These are phyloP conservation scores for Diaporthe vexans DNA, from an alignment of 2,329 filamentous ascomycete genomes.

Conservation along the genomic window DNA sequence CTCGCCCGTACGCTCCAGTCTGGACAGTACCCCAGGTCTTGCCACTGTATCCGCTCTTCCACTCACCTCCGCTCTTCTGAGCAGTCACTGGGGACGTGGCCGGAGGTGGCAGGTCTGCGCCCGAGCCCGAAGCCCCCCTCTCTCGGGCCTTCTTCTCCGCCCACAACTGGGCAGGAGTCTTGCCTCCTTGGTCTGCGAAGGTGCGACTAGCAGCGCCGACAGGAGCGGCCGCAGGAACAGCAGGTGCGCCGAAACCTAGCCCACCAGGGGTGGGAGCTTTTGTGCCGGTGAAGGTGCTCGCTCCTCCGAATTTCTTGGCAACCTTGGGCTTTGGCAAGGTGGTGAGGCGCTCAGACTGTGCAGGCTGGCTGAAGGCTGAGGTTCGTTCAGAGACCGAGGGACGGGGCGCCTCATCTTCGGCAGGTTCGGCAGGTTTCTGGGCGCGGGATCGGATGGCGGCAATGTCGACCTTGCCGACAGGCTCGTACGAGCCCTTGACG, in stretches of 20 bases:
- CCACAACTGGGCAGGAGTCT: conserved; percentile 97
- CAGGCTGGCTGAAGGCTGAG: conserved; percentile 74
- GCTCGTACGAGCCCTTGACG: conserved; percentile 95
- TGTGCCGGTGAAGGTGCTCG: conserved; percentile 84
- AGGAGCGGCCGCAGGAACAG: conserved; percentile 71
- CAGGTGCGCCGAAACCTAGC: conserved; percentile 72
- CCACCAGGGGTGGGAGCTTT: conserved; percentile 86
- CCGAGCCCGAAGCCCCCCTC: conserved; percentile 66
- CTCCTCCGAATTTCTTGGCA: conserved; percentile 85
- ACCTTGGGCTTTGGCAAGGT: conserved; percentile 95
- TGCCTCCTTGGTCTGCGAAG: conserved; percentile 94
- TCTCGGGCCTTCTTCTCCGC: conserved; percentile 95
- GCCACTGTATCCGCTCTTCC: conserved; percentile 92
- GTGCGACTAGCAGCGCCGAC: conserved; percentile 89
- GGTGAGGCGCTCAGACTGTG: conserved; percentile 83
- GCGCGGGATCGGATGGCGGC: conserved; percentile 90
- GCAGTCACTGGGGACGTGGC: conserved; percentile 69
- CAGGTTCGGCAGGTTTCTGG: conserved; percentile 70
- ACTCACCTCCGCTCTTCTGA: conserved; percentile 83
- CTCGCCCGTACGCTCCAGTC: conserved; percentile 78
- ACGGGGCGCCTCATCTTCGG: conserved; percentile 58
- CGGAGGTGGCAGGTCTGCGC: conserved; percentile 59
- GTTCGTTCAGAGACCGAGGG: conserved; percentile 82
- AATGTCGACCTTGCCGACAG: conserved; percentile 96
- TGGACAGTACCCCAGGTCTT: conserved; percentile 92